phyloP scores from a whole-genome alignment of 2,329 filamentous ascomycete genomes.

The Monilinia polystroma region DNA sequence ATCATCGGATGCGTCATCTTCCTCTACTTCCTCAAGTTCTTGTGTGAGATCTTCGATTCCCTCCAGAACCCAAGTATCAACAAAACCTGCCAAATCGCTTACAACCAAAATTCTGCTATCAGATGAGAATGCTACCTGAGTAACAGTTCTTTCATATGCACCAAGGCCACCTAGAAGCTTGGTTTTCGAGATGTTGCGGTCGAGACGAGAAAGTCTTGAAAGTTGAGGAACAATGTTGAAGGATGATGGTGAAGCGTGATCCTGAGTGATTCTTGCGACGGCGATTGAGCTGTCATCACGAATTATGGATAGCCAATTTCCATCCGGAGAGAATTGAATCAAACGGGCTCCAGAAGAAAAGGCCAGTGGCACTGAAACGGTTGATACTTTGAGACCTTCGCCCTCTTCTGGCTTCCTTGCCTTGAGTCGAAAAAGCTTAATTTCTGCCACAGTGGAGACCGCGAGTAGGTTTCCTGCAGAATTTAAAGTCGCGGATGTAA shows the following conservation, averaged over 20 bases:
- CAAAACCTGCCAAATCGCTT: constrained; percentile 77
- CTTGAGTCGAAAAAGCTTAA: constrained; percentile 74
- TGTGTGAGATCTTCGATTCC: constrained; percentile 52
- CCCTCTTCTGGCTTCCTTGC: constrained; percentile 51
- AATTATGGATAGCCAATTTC: constrained; percentile 66
- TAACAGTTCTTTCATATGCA: constrained; percentile 74
- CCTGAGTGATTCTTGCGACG: constrained; percentile 49
- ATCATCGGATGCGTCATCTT: constrained; percentile 41
- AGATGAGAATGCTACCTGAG: constrained; percentile 72
- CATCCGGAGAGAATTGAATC: constrained; percentile 68
- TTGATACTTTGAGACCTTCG: constrained; percentile 67
- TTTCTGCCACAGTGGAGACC: constrained; percentile 70
- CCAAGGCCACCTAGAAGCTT: constrained; percentile 64
- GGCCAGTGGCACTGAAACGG: constrained; percentile 61
- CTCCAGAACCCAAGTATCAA: constrained; percentile 82
- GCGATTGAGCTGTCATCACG: constrained; percentile 60
- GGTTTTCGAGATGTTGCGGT: constrained; percentile 54
- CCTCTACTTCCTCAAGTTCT: constrained; percentile 38
- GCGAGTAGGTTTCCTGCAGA: constrained; percentile 69
- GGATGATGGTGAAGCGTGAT: constrained; percentile 41
- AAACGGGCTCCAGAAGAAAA: constrained; percentile 66
- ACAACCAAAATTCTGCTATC: constrained; percentile 77
- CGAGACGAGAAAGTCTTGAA: constrained; percentile 52
- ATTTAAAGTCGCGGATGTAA: constrained; percentile 72
- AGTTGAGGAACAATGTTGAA: constrained; percentile 46